These are phyloP conservation scores for Vigna nakashimae DNA, from an alignment of 306 rosid genomes.

Conservation along the genomic window DNA sequence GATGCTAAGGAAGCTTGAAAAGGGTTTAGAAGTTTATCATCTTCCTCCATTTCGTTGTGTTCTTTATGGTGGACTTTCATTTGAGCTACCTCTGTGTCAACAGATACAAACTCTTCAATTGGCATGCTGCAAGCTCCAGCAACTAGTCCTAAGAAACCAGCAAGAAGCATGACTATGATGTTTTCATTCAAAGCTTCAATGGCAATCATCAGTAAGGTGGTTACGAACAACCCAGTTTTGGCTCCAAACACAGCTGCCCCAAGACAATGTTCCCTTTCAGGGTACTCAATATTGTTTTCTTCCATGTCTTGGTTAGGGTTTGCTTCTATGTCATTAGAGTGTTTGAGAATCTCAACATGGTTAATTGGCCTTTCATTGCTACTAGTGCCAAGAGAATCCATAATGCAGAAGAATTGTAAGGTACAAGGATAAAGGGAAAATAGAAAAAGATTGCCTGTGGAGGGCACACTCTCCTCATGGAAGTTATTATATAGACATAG, in stretches of 20 bases:
- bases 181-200: constrained; percentile 64
- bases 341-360: constrained; percentile 45
- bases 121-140: constrained; percentile 75
- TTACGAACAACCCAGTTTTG: constrained; percentile 64
- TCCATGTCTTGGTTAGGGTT: constrained; percentile 36
- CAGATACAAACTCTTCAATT: constrained; percentile 69
- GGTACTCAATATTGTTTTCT: constrained; percentile 47
- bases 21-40: constrained; percentile 55
- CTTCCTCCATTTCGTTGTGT: constrained; percentile 31
- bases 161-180: constrained; percentile 55
- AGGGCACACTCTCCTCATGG: constrained; percentile 46
- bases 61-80: constrained; percentile 18
- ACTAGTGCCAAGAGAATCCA: constrained; percentile 51
- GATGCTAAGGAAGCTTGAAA: constrained; percentile 67
- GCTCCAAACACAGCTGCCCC: constrained; percentile 65
- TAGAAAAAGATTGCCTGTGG: constrained; percentile 46
- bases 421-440: constrained; percentile 5
- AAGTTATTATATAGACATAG: constrained; percentile 41
- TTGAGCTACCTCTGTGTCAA: constrained; percentile 61
- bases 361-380: constrained; percentile 36
- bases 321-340: constrained; percentile 29
- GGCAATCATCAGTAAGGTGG: constrained; percentile 67
- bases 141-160: constrained; percentile 64
- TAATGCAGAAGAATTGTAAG: constrained; percentile 26
- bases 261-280: constrained; percentile 63